Base-by-base conservation (phyloP, 2,329 filamentous ascomycete species). In the Plenodomus biglobosus region DNA sequence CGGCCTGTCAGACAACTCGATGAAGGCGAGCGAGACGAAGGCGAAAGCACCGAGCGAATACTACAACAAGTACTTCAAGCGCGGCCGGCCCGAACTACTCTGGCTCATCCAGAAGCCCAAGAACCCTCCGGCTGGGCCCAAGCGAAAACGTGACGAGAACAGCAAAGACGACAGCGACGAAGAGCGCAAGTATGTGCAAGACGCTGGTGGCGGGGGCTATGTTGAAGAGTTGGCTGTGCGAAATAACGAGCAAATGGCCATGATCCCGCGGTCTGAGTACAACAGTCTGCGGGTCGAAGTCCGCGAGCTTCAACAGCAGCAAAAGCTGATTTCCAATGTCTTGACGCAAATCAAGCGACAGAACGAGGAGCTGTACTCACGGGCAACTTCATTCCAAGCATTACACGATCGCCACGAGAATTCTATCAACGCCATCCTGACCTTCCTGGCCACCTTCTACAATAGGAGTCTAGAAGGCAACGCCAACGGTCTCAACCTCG, bases 41-140 rank as follows among this genome's bases (percentile, higher is more conserved):
- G 92, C 92, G 69, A 99, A 99, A 76, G 96, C 91, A 49, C 94
- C 94, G 0, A 97, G 92, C 80, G 94, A 97, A 78, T 99, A 99
- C 71, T 92, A 89, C 60, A 96, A 99, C 70, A 90, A 90, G 8
- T 99, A 92, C 75, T 99, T 99, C 75, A 89, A 91, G 61, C 88
- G 91, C 38, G 92, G 92, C 3, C 87, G 95, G 58, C 92, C 92
- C 3, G 95, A 96, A 70, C 77, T 99, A 40, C 78, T 96, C 3
- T 97, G 92, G 92, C 79, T 97, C 47, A 96, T 97, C 56, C 92
- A 95, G 69, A 97, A 97, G 70, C 92, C 92, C 0, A 95, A 92
- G 71, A 88, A 86, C 54, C 83, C 86, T 11, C 73, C 77, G 35
- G 53, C 70, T 8, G 70, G 61, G 62, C 59, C 80, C 64, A 78